Percentiles rank a stretch among this genome's conserved stretches.
Conservation (phyloP, 805 yeast species). For the Tanozyma kutaoensis region DNA sequence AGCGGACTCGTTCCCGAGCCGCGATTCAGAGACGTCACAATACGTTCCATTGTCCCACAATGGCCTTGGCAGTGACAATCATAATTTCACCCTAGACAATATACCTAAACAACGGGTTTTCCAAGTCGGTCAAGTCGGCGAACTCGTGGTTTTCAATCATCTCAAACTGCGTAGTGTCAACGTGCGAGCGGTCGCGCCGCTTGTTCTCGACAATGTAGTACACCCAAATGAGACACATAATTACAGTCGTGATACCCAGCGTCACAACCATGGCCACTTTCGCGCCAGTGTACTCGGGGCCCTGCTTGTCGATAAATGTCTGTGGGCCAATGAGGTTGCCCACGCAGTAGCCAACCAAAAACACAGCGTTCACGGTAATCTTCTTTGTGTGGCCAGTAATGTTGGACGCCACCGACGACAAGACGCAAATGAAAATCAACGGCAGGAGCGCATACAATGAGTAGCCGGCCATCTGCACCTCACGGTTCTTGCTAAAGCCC, state of each 20-base stretch:
- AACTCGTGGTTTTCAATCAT: constrained; percentile 10
- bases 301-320: constrained; percentile 14
- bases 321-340: constrained; percentile 14
- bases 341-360: constrained; percentile 17
- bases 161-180: neutral
- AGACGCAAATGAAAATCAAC: constrained; percentile 8
- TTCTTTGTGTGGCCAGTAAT: constrained; percentile 17
- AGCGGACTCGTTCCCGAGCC: no score
- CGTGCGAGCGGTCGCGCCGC: constrained; percentile 15
- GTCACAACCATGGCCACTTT: neutral
- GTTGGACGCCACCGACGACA: constrained; percentile 18
- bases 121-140: constrained; percentile 39
- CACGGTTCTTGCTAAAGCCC: constrained; percentile 22
- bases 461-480: constrained; percentile 14
- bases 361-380: constrained; percentile 18
- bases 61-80: no score
- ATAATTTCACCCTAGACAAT: constrained; percentile 4
- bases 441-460: neutral
- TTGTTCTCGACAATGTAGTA: constrained; percentile 22
- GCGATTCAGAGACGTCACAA: no score
- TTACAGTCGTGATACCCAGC: constrained; percentile 10
- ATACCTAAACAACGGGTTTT: constrained; percentile 43
- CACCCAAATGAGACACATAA: constrained; percentile 12
- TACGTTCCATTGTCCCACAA: no score
- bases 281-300: constrained; percentile 25